phyloP scores from a whole-genome alignment of 2,329 filamentous ascomycete genomes.

The Cladophialophora carrionii region DNA sequence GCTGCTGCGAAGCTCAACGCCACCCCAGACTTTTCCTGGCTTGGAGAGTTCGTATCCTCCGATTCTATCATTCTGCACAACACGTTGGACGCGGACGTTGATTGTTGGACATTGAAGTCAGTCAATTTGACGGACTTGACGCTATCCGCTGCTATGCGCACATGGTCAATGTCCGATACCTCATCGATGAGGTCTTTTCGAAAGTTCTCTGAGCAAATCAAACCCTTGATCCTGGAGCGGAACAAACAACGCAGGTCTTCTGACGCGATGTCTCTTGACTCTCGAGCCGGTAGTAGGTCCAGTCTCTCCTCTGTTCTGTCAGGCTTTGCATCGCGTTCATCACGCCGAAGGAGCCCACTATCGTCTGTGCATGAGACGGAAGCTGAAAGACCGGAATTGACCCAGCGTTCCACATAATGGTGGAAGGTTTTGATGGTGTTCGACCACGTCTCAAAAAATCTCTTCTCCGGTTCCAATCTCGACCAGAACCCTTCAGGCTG shows the following conservation, averaged over 20 bases:
- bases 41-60: not conserved
- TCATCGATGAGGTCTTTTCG: not conserved
- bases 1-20: conserved; percentile 1
- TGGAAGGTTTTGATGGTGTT: no score
- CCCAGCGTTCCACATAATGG: no score
- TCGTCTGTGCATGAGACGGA: not conserved
- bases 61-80: not conserved
- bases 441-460: no score
- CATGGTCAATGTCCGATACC: not conserved
- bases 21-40: not conserved
- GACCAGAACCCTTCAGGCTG: no score
- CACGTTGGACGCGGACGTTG: not conserved
- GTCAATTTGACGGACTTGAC: not conserved
- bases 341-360: not conserved
- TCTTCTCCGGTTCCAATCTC: no score
- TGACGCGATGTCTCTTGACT: not conserved
- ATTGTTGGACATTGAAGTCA: not conserved
- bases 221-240: not conserved
- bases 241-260: not conserved
- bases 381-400: not conserved
- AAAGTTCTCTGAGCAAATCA: not conserved
- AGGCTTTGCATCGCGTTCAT: not conserved
- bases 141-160: not conserved
- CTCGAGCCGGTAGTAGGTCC: not conserved
- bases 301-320: not conserved